Base-by-base conservation (phyloP, 257 asterid genomes). In the Solanum appendiculatum region DNA sequence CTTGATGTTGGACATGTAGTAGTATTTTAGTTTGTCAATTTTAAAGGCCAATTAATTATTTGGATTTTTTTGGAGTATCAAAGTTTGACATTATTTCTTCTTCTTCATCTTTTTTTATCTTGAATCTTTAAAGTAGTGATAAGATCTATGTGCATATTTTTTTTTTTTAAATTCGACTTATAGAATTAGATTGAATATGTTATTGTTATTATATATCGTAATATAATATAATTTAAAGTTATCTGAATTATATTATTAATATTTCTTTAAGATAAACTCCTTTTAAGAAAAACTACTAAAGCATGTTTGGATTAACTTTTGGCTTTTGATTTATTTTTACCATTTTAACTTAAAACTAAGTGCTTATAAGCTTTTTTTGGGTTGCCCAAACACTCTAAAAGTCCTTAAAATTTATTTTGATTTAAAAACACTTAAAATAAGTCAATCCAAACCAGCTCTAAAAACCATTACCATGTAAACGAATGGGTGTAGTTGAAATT, bases 121-220 rank as follows among this genome's bases (percentile, higher is more conserved):
- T 21, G 3, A 20, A 56, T 20, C 7, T 20, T 21, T 21, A 58
- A 56, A 21, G 11, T 58, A 9, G 11, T 2, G 12, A 63, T 63
- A 10, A n/a, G 3, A 5, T 63, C 3, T 11, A 0, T 0, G 1
- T 2, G 2, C n/a, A 5, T 11, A 2, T 2, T 2, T 11, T 11
- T 1, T 0, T 8, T 9, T 23, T 63, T 0, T 1, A 60, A 63
- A 63, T 4, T 11, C 10, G 3, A 63, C 16, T 9, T 60, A 7
- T 5, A 1, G 5, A 60, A 23, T n/a, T 60, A 60, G 27, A 60
- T 1, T 60, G 5, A 12, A 60, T n/a, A 9, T 2, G 3, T 60
- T 60, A 0, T n/a, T 10, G 16, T 60, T 0, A 60, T 60, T 5
- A 10, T 6, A 4, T 3, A n/a, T n/a, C n/a, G n/a, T n/a, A n/a